Percentiles rank a stretch among this genome's conserved stretches.
These are phyloP conservation scores for Colletotrichum tropicale DNA, from an alignment of 2,329 filamentous ascomycete species.

Conservation along the genomic window DNA sequence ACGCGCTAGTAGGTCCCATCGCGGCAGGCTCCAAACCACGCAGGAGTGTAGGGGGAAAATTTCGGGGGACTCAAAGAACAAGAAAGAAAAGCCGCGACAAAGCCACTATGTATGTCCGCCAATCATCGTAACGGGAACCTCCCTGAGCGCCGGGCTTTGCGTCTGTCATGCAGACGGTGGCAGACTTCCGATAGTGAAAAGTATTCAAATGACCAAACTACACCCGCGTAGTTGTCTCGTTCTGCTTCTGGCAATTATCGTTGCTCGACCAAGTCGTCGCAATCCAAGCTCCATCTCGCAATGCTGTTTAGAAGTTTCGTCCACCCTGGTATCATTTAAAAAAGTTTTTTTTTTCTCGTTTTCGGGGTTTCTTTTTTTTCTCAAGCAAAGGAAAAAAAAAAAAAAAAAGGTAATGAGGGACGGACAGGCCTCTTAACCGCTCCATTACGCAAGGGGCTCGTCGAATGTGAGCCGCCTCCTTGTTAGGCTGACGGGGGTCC, in stretches of 20 bases:
- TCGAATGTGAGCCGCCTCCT: constrained; percentile 84
- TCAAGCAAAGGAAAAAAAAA: background rate
- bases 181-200: background rate
- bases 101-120: background rate
- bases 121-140: background rate
- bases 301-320: background rate
- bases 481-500: constrained; percentile 69
- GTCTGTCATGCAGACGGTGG: background rate
- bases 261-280: background rate
- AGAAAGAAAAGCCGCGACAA: background rate
- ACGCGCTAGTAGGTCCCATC: background rate
- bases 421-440: background rate
- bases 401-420: background rate
- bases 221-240: background rate
- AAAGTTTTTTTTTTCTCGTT: background rate
- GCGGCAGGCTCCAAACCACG: background rate
- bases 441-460: constrained; percentile 59
- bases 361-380: background rate
- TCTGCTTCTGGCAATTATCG: background rate
- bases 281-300: background rate
- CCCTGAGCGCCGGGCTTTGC: background rate
- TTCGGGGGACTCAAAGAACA: background rate
- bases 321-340: background rate
- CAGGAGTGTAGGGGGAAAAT: background rate
- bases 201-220: background rate